Conservation (phyloP, 305 asterid species). For the Andrographis paniculata region DNA sequence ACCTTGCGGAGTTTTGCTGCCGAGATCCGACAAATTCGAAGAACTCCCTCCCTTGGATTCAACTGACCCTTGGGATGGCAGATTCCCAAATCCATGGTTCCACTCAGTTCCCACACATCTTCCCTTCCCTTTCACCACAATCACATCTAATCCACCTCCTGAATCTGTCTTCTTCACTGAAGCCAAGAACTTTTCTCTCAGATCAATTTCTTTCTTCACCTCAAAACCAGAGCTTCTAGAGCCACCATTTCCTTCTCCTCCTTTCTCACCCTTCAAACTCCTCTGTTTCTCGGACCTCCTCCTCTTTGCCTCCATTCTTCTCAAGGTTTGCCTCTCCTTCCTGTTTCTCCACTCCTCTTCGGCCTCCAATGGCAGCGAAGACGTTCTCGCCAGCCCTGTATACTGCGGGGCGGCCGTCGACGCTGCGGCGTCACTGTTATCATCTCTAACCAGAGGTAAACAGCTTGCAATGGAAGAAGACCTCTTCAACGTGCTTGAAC, state of each 20-base stretch:
- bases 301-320: constrained; percentile 96
- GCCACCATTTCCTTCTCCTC: constrained; percentile 20
- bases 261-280: constrained; percentile 39
- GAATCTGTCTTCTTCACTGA: constrained; percentile 21
- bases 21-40: neutral
- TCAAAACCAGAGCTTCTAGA: constrained; percentile 33
- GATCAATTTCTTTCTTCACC: constrained; percentile 47
- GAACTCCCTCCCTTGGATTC: neutral
- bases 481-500: constrained; percentile 32
- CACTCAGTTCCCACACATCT: neutral
- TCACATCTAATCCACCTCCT: neutral
- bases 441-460: constrained; percentile 57
- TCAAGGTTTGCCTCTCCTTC: constrained; percentile 78
- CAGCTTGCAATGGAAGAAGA: constrained; percentile 68
- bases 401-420: constrained; percentile 26
- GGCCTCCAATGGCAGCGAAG: constrained; percentile 84
- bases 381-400: constrained; percentile 47
- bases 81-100: neutral
- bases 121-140: constrained; percentile 4
- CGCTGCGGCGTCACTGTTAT: constrained; percentile 32
- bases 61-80: constrained; percentile 1
- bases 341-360: constrained; percentile 97
- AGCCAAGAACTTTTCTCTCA: constrained; percentile 33
- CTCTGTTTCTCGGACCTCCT: constrained; percentile 84
- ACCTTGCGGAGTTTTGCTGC: constrained; percentile 3